These are phyloP conservation scores for Uronychia binucleata DNA, from an alignment of 73 alveolate genomes.

Conservation along the genomic window DNA sequence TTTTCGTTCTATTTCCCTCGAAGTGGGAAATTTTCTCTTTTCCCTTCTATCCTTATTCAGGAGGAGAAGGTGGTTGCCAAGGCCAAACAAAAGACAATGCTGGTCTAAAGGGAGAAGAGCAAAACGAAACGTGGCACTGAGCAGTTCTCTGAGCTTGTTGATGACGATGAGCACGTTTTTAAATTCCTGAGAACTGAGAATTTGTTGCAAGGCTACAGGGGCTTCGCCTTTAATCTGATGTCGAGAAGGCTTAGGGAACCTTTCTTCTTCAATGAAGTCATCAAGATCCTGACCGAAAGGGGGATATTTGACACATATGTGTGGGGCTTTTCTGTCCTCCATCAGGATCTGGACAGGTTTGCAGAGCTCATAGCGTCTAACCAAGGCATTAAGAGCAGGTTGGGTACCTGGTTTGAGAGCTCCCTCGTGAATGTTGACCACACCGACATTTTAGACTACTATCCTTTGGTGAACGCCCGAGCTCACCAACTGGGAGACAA, in stretches of 20 bases:
- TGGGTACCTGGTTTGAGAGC: conserved; percentile 54
- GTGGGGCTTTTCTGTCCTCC: conserved; percentile 54
- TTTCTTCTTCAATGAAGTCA: conserved; percentile 34
- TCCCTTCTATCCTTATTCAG: conserved; percentile 82
- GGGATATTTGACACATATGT: conserved; percentile 32
- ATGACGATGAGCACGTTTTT: conserved; percentile 10
- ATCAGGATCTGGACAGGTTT: conserved; percentile 49
- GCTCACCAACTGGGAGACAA: conserved; percentile 62
- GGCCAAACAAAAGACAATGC: conserved; percentile 19
- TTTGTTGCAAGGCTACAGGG: conserved; percentile 38
- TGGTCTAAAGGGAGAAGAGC: not conserved
- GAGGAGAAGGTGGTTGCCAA: conserved; percentile 80
- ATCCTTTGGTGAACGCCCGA: conserved; percentile 66
- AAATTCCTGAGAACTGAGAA: conserved; percentile 17
- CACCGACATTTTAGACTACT: conserved; percentile 61
- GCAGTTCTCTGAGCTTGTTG: conserved; percentile 1
- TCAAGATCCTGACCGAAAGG: conserved; percentile 33
- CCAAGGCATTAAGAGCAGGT: not conserved
- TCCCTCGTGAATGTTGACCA: conserved; percentile 32
- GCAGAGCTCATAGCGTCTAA: conserved; percentile 44
- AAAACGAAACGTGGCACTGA: conserved; percentile 8
- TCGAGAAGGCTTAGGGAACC: conserved; percentile 50
- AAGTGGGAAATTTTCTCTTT: conserved; percentile 73
- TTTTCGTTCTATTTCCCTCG: conserved; percentile 92
- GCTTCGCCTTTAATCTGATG: conserved; percentile 13